These are phyloP conservation scores for Volvox carteri DNA, from an alignment of 163 green algal genomes.

Conservation along the genomic window DNA sequence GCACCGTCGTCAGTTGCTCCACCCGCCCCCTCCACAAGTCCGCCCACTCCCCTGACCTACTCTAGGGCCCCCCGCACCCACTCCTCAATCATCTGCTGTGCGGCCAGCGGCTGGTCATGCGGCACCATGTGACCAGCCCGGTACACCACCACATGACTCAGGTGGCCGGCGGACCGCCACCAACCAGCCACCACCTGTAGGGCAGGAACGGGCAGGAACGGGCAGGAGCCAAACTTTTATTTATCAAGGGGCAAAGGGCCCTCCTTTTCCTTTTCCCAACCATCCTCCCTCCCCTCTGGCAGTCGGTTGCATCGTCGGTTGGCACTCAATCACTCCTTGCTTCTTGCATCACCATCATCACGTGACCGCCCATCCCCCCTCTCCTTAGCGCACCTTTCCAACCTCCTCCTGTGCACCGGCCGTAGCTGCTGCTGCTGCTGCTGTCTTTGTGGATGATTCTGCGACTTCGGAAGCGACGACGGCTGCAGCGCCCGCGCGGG, in stretches of 20 bases:
- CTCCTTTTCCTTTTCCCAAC: neutral
- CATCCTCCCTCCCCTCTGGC: too few species aligned
- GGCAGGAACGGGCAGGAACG: neutral
- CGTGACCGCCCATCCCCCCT: neutral
- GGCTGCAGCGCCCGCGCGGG: neutral
- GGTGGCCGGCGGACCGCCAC: conserved; percentile 12
- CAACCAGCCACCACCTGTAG: conserved; percentile 50
- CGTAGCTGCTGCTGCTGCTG: too few species aligned
- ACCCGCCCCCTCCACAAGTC: too few species aligned
- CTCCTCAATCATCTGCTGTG: conserved; percentile 39
- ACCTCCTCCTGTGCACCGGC: too few species aligned
- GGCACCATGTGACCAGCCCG: conserved; percentile 53
- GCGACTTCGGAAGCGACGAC: too few species aligned
- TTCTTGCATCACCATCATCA: neutral
- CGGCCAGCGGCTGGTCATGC: conserved; percentile 50
- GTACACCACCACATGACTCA: conserved; percentile 59
- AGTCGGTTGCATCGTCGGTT: too few species aligned
- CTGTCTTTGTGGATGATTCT: neutral
- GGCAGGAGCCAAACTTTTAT: too few species aligned
- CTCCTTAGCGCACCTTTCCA: too few species aligned
- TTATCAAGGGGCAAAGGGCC: too few species aligned
- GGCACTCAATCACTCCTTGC: too few species aligned
- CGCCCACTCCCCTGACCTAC: too few species aligned
- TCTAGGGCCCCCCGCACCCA: conserved; percentile 31
- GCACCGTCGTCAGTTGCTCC: too few species aligned